Percentiles rank a stretch among this genome's conserved stretches.
These are phyloP conservation scores for Stachybotrys chlorohalonatus DNA, from an alignment of 2,329 filamentous ascomycete species.

Conservation along the genomic window DNA sequence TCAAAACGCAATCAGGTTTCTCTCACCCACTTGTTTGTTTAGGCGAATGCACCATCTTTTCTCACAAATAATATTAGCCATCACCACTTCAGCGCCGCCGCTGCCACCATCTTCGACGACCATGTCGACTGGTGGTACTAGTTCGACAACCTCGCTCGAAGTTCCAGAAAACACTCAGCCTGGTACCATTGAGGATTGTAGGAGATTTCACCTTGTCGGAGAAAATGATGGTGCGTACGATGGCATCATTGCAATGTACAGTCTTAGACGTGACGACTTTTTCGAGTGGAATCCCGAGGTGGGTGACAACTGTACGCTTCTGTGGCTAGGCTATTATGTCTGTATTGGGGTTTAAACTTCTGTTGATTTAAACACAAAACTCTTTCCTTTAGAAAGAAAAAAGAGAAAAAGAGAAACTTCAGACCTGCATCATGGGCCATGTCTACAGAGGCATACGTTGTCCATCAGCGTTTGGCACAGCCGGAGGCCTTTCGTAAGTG, in stretches of 20 bases:
- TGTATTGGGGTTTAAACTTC: neutral
- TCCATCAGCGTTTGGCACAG: neutral
- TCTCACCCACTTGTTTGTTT: neutral
- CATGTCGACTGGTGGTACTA: neutral
- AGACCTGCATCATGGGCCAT: neutral
- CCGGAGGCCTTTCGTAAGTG: neutral
- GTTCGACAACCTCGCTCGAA: neutral
- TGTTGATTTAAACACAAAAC: neutral
- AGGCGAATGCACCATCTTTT: neutral
- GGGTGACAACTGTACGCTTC: neutral
- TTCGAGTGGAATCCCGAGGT: neutral
- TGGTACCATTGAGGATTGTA: neutral
- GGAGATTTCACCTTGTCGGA: neutral
- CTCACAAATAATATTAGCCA: neutral
- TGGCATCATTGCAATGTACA: neutral
- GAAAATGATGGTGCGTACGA: neutral
- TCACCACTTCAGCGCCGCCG: neutral
- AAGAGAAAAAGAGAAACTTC: neutral
- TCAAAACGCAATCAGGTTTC: neutral
- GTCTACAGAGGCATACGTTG: neutral
- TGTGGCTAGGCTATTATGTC: neutral
- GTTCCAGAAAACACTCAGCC: neutral
- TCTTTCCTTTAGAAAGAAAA: too few relatives aligned
- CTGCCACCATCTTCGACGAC: neutral
- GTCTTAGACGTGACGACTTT: neutral